Conservation (phyloP, 2,329 filamentous ascomycete species). For the Coniochaeta prunicola region DNA sequence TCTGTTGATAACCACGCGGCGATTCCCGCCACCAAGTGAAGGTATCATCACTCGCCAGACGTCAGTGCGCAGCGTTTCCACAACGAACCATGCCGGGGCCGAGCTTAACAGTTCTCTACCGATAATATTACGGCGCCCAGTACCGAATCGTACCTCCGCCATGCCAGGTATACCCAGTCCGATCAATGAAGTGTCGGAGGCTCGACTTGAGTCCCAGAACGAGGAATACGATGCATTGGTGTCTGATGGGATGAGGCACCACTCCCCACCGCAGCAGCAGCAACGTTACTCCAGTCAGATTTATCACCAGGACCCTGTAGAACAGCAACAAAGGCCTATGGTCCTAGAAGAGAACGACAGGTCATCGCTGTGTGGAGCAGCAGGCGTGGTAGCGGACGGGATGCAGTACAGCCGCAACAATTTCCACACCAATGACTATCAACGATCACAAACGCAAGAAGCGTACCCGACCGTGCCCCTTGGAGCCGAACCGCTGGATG, state of each 20-base stretch:
- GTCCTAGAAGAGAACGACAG: neutral
- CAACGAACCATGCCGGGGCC: neutral
- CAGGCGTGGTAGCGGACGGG: constrained; percentile 4
- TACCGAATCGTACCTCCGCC: neutral
- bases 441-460: neutral
- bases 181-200: neutral
- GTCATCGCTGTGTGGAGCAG: neutral
- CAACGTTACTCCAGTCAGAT: neutral
- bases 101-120: neutral
- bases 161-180: neutral
- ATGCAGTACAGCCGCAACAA: constrained; percentile 4
- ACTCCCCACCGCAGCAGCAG: neutral
- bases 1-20: constrained; percentile 1
- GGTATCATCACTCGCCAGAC: constrained; percentile 17
- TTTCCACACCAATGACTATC: neutral
- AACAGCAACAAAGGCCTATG: neutral
- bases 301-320: neutral
- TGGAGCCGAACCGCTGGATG: constrained; percentile 6
- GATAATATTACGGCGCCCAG: constrained; percentile 9
- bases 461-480: neutral
- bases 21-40: constrained; percentile 12
- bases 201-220: constrained; percentile 5
- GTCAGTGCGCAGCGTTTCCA: constrained; percentile 14
- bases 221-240: constrained; percentile 7
- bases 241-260: constrained; percentile 13